Percentiles rank a stretch among this genome's conserved stretches.
Conservation (phyloP, 495 filamentous ascomycete genomes). For the Neohortaea acidophila region DNA sequence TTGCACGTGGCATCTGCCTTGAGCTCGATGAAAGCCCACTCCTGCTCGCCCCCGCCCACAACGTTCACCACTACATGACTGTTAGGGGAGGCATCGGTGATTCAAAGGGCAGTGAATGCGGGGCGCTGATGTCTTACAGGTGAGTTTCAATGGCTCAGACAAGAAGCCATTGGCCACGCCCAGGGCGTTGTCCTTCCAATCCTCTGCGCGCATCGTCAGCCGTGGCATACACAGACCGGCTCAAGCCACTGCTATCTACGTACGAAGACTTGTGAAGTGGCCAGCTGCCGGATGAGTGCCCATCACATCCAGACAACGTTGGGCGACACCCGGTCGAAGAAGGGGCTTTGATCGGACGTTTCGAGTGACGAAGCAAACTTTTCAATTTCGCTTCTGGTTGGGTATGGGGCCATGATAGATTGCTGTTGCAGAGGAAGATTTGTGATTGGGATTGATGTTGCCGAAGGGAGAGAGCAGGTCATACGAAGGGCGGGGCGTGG, state of each 20-base stretch:
- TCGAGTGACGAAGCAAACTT: conserved; percentile 6
- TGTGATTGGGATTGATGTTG: no score
- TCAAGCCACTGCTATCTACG: background rate
- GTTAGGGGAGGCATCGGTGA: no score
- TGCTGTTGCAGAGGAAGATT: no score
- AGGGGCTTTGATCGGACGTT: conserved; percentile 8
- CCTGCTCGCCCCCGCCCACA: conserved; percentile 13
- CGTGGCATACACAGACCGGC: background rate
- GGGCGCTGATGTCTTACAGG: no score
- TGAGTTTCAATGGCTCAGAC: conserved; percentile 1
- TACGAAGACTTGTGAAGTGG: conserved; percentile 14
- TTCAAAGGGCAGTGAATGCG: no score
- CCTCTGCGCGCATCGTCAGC: background rate
- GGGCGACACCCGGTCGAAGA: conserved; percentile 16
- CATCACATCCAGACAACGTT: conserved; percentile 19
- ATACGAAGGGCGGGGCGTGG: no score
- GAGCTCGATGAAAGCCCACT: conserved; percentile 13
- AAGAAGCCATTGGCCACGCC: conserved; percentile 10
- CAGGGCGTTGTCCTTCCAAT: conserved; percentile 12
- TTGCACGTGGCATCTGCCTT: conserved; percentile 12
- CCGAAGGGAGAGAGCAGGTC: no score
- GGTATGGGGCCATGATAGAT: conserved; percentile 4
- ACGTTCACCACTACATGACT: conserved; percentile 12
- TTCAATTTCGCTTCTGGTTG: conserved; percentile 8
- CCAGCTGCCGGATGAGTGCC: conserved; percentile 18